These are phyloP conservation scores for Globisporangium yorkense DNA, from an alignment of 352 stramenopile genomes.

Conservation along the genomic window DNA sequence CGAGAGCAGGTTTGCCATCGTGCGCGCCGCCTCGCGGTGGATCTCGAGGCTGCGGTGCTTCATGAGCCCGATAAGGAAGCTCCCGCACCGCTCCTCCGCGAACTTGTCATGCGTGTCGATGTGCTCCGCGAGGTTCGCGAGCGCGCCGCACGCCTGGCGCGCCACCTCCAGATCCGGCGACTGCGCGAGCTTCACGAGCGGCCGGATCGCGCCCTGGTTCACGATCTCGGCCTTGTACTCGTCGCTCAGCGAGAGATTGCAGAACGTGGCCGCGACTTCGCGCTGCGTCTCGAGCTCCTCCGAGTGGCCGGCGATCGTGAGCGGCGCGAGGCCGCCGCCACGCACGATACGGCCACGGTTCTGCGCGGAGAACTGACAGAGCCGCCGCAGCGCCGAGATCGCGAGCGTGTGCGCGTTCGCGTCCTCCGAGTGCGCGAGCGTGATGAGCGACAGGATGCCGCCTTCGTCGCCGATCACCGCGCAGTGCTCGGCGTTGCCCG, in stretches of 20 bases:
- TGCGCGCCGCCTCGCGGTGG: conserved; percentile 90
- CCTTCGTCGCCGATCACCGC: conserved; percentile 86
- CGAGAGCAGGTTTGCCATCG: conserved; percentile 93
- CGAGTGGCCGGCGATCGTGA: conserved; percentile 82
- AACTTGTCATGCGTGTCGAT: conserved; percentile 92
- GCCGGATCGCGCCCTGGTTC: conserved; percentile 61
- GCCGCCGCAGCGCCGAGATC: conserved; percentile 88
- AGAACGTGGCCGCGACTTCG: conserved; percentile 92
- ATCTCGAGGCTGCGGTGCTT: conserved; percentile 87
- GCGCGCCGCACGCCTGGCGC: conserved; percentile 86
- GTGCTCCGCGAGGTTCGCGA: conserved; percentile 94
- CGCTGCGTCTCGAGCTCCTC: conserved; percentile 92
- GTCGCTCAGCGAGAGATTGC: conserved; percentile 90
- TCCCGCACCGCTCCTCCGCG: conserved; percentile 54
- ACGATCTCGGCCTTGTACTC: conserved; percentile 91
- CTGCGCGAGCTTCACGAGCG: conserved; percentile 82
- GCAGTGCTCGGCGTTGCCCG: conserved; percentile 84
- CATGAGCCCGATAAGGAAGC: conserved; percentile 76
- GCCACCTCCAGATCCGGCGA: conserved; percentile 91
- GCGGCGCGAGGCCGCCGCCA: conserved; percentile 74
- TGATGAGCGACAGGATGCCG: conserved; percentile 88
- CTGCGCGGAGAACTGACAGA: conserved; percentile 85
- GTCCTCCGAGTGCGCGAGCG: conserved; percentile 84
- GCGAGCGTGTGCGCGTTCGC: conserved; percentile 89
- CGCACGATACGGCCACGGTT: conserved; percentile 89